phyloP scores from a whole-genome alignment of 495 filamentous ascomycete genomes.

The Aspergillus haitiensis region DNA sequence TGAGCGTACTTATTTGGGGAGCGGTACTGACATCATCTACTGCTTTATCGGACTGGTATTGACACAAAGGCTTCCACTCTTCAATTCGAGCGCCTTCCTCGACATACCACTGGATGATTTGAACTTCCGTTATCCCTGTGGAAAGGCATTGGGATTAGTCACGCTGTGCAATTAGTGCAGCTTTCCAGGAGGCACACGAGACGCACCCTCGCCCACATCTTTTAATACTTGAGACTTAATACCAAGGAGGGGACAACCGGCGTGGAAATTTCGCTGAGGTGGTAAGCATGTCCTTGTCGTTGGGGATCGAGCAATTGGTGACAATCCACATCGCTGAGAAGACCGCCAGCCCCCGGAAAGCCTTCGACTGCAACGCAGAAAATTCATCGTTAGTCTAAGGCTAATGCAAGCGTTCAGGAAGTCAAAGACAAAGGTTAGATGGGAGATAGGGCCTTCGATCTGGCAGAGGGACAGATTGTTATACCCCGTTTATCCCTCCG shows the following conservation, averaged over 20 bases:
- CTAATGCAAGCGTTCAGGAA: slow-evolving; percentile 11
- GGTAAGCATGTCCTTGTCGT: slow-evolving; percentile 17
- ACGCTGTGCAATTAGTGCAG: slow-evolving; percentile 1
- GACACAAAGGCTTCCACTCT: slow-evolving; percentile 96
- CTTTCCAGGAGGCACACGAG: not conserved
- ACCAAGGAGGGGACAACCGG: slow-evolving; percentile 53
- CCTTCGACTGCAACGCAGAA: slow-evolving; percentile 33
- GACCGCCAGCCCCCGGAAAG: slow-evolving; percentile 31
- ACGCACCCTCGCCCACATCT: slow-evolving; percentile 92
- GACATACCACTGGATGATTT: slow-evolving; percentile 99
- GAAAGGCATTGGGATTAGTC: slow-evolving; percentile 17
- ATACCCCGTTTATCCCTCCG: slow-evolving; percentile 22
- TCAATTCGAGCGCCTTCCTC: slow-evolving; percentile 93
- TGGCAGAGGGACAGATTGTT: slow-evolving; percentile 3
- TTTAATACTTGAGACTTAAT: slow-evolving; percentile 88
- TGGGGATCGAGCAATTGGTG: slow-evolving; percentile 32
- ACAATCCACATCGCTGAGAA: slow-evolving; percentile 30
- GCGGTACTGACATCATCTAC: slow-evolving; percentile 72
- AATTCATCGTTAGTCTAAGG: slow-evolving; percentile 33
- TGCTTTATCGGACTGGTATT: slow-evolving; percentile 98
- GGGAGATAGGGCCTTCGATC: slow-evolving; percentile 11
- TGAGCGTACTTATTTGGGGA: not conserved
- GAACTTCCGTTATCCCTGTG: slow-evolving; percentile 91
- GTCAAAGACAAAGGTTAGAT: slow-evolving; percentile 20
- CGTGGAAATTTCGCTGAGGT: slow-evolving; percentile 57